These are phyloP conservation scores for Fusarium sp. DNA, from an alignment of 2,329 filamentous ascomycete species.

Conservation along the genomic window DNA sequence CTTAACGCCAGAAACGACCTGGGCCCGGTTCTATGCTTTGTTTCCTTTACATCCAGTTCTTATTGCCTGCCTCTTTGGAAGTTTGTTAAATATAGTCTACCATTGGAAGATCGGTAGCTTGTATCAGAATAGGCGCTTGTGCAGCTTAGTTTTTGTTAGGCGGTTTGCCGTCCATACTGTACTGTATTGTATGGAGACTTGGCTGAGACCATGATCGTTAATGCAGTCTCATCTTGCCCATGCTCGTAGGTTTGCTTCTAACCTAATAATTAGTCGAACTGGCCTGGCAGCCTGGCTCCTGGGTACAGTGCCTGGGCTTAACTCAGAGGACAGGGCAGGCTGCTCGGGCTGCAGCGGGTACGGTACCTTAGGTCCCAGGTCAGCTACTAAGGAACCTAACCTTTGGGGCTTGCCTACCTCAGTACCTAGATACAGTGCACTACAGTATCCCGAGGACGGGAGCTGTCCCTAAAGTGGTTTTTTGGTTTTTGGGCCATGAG, in stretches of 20 bases:
- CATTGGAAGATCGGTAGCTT: not conserved
- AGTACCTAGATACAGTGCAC: slow-evolving; percentile 10
- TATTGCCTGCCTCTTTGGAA: not conserved
- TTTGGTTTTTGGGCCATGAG: slow-evolving; percentile 24
- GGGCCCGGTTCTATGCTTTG: slow-evolving; percentile 13
- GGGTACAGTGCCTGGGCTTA: not conserved
- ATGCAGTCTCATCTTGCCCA: not conserved
- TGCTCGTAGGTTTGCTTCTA: not conserved
- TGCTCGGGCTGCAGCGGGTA: slow-evolving; percentile 3
- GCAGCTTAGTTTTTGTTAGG: not conserved
- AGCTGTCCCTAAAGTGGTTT: slow-evolving; percentile 24
- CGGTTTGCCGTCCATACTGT: not conserved
- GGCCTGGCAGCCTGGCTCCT: not conserved
- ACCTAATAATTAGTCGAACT: not conserved
- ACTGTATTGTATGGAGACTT: not conserved
- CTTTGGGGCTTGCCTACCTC: not conserved
- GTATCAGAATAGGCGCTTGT: not conserved
- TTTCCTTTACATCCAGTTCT: slow-evolving; percentile 3
- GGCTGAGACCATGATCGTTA: not conserved
- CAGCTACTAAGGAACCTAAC: no score
- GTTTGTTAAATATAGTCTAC: not conserved
- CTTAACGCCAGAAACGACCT: slow-evolving; percentile 33
- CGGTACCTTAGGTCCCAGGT: slow-evolving; percentile 6
- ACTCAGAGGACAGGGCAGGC: not conserved
- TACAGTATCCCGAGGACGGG: slow-evolving; percentile 6